These are phyloP conservation scores for Lippia alba DNA, from an alignment of 305 asterid genomes.

Conservation along the genomic window DNA sequence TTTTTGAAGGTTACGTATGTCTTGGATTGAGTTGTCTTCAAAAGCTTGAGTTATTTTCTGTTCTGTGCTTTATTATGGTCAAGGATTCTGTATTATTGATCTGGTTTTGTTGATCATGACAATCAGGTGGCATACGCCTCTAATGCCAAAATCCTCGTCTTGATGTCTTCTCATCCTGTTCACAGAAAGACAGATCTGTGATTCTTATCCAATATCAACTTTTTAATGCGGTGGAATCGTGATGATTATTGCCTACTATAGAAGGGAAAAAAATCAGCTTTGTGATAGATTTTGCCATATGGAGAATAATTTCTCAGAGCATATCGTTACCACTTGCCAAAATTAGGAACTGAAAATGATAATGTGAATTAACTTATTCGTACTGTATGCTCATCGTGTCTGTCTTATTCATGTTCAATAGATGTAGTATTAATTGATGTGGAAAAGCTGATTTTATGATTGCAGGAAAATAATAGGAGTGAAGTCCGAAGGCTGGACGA, in stretches of 20 bases:
- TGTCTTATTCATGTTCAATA: conserved; percentile 9
- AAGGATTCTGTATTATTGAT: background rate
- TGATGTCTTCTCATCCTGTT: too few relatives aligned
- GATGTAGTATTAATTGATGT: conserved; percentile 23
- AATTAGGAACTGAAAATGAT: conserved; percentile 20
- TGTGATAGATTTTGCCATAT: background rate
- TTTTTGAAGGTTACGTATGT: background rate
- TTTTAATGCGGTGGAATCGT: too few relatives aligned
- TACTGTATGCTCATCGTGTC: background rate
- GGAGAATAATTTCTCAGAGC: conserved; percentile 2
- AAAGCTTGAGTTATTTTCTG: conserved; percentile 14
- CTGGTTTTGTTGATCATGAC: conserved; percentile 22
- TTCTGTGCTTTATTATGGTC: conserved; percentile 20
- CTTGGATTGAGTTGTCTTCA: conserved; percentile 13
- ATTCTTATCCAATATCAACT: too few relatives aligned
- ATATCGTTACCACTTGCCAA: background rate
- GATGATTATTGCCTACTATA: background rate
- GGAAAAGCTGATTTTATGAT: conserved; percentile 27
- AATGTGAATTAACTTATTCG: background rate
- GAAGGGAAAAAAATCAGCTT: conserved; percentile 1
- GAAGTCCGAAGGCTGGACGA: conserved; percentile 84
- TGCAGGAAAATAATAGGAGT: conserved; percentile 87
- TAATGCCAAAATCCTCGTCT: too few relatives aligned
- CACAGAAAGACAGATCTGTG: too few relatives aligned
- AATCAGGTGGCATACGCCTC: background rate